Evolutionary conservation across 768 basidiomycete species (phyloP).

Genomic region (Boletus rubescentipes): DNA sequence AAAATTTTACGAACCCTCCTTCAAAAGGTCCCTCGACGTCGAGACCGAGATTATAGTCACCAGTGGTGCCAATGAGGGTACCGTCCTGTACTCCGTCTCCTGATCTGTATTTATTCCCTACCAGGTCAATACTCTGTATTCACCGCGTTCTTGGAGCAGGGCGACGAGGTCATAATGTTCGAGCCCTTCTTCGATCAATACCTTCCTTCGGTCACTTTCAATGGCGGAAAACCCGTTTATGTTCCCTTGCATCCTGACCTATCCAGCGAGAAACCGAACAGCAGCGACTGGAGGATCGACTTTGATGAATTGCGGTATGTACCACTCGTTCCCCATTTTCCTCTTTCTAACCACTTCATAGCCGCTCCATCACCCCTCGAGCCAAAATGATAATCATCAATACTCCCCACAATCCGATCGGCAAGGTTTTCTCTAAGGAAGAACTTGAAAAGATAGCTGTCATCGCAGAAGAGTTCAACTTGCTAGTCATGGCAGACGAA

Average conservation of each 20-base stretch:
- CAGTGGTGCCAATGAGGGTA: conserved; percentile 96
- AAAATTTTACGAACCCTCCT: conserved; percentile 66
- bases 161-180: conserved; percentile 98
- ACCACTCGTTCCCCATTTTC: neutral
- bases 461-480: conserved; percentile 87
- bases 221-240: conserved; percentile 89
- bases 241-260: conserved; percentile 93
- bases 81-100: neutral
- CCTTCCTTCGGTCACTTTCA: conserved; percentile 89
- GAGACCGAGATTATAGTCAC: conserved; percentile 92
- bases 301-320: conserved; percentile 80
- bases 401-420: conserved; percentile 98
- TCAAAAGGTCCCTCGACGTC: conserved; percentile 70
- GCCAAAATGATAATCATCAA: conserved; percentile 96
- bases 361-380: conserved; percentile 80
- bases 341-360: conserved; percentile 26
- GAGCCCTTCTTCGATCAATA: conserved; percentile 99
- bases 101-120: conserved; percentile 2
- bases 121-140: conserved; percentile 90
- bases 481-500: conserved; percentile 94
- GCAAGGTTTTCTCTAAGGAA: conserved; percentile 85
- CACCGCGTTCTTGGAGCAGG: conserved; percentile 85
- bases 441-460: conserved; percentile 86
- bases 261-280: conserved; percentile 47
- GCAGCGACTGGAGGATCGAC: conserved; percentile 86